Evolutionary conservation across 2,329 filamentous ascomycete genomes (phyloP).

Genomic region (Botrytis pseudocinerea): DNA sequence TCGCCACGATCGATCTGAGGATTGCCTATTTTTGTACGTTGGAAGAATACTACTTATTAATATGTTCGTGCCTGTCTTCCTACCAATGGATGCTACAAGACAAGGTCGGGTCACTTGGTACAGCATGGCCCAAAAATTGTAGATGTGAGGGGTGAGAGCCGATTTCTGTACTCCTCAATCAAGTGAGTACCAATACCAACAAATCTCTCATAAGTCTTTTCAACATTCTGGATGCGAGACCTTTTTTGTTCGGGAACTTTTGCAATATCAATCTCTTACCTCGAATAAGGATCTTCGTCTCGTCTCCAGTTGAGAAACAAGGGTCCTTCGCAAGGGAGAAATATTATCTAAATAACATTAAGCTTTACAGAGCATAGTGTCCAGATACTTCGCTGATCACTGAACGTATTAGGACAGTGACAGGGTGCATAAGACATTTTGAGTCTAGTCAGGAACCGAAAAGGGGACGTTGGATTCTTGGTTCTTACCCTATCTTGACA

Average conservation of each 20-base stretch:
- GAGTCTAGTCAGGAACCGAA: constrained; percentile 11
- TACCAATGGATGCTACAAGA: not conserved
- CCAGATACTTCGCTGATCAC: not conserved
- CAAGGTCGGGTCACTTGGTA: not conserved
- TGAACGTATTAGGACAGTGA: not conserved
- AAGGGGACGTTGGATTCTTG: constrained; percentile 15
- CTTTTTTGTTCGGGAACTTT: not conserved
- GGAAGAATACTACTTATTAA: not conserved
- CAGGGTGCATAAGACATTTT: not conserved
- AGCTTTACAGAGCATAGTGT: not conserved
- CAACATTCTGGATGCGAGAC: not conserved
- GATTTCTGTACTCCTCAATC: not conserved
- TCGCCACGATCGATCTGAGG: not conserved
- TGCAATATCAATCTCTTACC: not conserved
- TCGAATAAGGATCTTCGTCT: not conserved
- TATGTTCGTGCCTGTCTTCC: not conserved
- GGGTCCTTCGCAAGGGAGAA: not conserved
- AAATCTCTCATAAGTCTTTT: not conserved
- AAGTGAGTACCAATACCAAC: not conserved
- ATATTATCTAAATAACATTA: not conserved
- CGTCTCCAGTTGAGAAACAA: not conserved
- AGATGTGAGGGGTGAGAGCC: not conserved
- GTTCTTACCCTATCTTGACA: not conserved
- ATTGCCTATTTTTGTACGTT: not conserved
- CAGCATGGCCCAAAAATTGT: not conserved